These are phyloP conservation scores for Cryphonectria nitschkei DNA, from an alignment of 2,329 filamentous ascomycete genomes.

Conservation along the genomic window DNA sequence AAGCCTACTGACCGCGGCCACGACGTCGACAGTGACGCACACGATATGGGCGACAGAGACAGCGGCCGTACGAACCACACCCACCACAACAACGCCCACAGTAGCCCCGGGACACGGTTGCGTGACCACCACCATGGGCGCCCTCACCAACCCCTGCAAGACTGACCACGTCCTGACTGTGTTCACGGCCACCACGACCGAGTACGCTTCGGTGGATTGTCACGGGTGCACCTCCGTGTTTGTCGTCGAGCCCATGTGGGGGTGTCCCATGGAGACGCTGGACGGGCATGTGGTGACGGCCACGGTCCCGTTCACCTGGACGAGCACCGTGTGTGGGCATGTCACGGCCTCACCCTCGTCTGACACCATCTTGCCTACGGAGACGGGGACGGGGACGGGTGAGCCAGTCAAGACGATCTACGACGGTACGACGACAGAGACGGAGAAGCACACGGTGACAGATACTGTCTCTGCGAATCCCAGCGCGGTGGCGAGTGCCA, in stretches of 20 bases:
- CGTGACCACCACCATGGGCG: slow-evolving; percentile 36
- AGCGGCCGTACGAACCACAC: background rate
- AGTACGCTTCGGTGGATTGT: slow-evolving; percentile 36
- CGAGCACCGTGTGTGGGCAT: slow-evolving; percentile 36
- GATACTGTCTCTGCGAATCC: background rate
- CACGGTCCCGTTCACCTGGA: slow-evolving; percentile 33
- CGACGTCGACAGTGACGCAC: background rate
- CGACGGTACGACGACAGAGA: background rate
- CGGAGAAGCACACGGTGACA: background rate
- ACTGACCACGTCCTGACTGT: slow-evolving; percentile 33
- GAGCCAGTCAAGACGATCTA: background rate
- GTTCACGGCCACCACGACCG: slow-evolving; percentile 15
- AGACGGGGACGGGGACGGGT: background rate
- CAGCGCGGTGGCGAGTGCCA: background rate
- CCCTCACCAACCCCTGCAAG: slow-evolving; percentile 38
- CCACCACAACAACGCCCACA: background rate
- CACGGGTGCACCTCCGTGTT: slow-evolving; percentile 37
- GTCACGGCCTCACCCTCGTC: slow-evolving; percentile 10
- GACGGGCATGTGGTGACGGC: slow-evolving; percentile 22
- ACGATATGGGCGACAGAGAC: background rate
- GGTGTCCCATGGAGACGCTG: slow-evolving; percentile 36
- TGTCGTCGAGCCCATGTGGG: slow-evolving; percentile 32
- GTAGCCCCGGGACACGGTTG: slow-evolving; percentile 25
- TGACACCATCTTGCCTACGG: background rate
- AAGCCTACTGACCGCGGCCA: background rate